Evolutionary conservation across 164 flowering plant genomes (phyloP).

Genomic region (Stephania yunnanensis): DNA sequence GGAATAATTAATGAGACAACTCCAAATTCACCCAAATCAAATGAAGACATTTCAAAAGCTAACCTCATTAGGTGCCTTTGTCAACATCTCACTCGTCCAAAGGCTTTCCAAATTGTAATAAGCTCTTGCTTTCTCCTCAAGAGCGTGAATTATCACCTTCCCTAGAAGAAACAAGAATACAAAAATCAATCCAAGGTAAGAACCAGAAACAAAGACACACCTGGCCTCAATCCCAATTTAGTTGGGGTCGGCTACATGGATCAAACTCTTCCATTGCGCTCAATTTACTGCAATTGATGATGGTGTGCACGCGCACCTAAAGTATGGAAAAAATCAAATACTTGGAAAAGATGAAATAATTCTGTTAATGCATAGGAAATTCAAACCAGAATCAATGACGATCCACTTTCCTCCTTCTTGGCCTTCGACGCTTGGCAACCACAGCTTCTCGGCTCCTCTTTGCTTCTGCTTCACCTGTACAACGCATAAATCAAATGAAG

Average conservation of each 20-base stretch:
- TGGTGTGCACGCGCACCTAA: too few relatives aligned
- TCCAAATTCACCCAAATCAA: neutral
- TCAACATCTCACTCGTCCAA: constrained; percentile 37
- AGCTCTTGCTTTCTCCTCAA: constrained; percentile 87
- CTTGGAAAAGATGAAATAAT: neutral
- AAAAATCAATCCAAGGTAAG: too few relatives aligned
- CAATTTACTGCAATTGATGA: too few relatives aligned
- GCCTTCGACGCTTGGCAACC: constrained; percentile 81
- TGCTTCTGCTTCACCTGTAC: constrained; percentile 77
- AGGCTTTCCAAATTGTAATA: constrained; percentile 78
- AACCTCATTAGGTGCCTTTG: constrained; percentile 44
- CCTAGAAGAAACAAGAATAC: constrained; percentile 33
- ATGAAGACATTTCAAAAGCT: constrained; percentile 5
- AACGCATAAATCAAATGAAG: neutral
- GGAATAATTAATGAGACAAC: neutral
- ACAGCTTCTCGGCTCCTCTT: constrained; percentile 39
- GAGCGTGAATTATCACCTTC: constrained; percentile 71
- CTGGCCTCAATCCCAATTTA: too few relatives aligned
- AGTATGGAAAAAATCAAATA: neutral
- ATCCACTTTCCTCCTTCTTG: constrained; percentile 80
- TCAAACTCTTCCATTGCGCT: too few relatives aligned
- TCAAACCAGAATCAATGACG: constrained; percentile 80
- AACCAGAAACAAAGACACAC: neutral
- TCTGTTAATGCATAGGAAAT: constrained; percentile 4
- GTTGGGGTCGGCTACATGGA: too few relatives aligned